Conservation (phyloP, 2,329 filamentous ascomycete species). For the Cordyceps cicadae region DNA sequence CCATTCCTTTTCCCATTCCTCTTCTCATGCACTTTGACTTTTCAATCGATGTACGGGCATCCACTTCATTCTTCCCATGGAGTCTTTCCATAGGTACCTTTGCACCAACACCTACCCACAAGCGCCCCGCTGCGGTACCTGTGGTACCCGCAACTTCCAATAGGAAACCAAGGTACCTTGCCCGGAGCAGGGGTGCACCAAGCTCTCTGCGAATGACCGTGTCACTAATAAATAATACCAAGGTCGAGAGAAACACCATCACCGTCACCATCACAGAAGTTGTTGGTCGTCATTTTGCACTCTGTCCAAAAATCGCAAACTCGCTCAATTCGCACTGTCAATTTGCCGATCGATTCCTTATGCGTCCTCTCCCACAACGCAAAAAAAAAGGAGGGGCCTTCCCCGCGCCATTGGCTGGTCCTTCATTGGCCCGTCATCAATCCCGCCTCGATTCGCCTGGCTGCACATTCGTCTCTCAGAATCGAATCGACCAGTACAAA, state of each 20-base stretch:
- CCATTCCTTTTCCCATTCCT: too few species aligned
- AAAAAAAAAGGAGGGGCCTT: neutral
- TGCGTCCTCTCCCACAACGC: neutral
- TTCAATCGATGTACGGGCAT: neutral
- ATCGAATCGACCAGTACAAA: neutral
- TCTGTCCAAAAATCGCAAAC: neutral
- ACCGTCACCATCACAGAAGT: neutral
- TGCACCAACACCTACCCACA: neutral
- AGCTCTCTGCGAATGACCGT: neutral
- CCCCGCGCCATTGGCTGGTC: constrained; percentile 4
- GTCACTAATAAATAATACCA: neutral
- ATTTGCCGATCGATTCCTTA: neutral
- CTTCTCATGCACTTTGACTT: neutral
- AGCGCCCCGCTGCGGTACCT: neutral
- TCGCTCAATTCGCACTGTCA: neutral
- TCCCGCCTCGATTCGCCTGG: neutral
- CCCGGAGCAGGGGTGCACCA: neutral
- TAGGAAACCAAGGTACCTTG: neutral
- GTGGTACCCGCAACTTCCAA: neutral
- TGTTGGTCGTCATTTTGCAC: neutral
- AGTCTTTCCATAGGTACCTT: neutral
- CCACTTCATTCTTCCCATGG: too few species aligned
- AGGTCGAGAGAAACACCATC: neutral
- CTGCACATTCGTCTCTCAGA: neutral
- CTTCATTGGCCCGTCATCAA: neutral